phyloP scores from a whole-genome alignment of 2,329 filamentous ascomycete genomes.

The Hymenoscyphus fraxineus region DNA sequence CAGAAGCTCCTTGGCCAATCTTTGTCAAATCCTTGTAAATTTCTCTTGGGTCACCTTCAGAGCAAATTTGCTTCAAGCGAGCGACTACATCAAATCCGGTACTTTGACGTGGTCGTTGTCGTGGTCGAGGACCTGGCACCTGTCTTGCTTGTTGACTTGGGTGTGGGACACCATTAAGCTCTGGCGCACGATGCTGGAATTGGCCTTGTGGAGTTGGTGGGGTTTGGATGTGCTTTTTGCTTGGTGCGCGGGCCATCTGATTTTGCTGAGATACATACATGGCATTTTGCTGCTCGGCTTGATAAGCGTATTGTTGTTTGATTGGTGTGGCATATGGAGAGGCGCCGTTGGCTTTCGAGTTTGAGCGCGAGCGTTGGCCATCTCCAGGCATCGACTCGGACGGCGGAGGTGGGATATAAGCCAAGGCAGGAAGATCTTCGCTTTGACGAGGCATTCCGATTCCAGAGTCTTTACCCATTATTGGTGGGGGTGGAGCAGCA shows the following conservation, averaged over 20 bases:
- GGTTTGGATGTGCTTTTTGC: constrained; percentile 58
- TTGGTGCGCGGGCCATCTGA: constrained; percentile 68
- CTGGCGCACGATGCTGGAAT: constrained; percentile 37
- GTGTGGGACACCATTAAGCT: constrained; percentile 39
- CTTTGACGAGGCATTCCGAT: constrained; percentile 55
- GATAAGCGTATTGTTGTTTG: constrained; percentile 45
- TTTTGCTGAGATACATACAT: constrained; percentile 65
- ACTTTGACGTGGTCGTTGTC: constrained; percentile 75
- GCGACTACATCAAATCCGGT: constrained; percentile 77
- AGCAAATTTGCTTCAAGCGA: constrained; percentile 84
- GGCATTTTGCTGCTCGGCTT: constrained; percentile 76
- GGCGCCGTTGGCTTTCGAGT: constrained; percentile 57
- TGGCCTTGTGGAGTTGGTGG: constrained; percentile 52
- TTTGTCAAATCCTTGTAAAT: constrained; percentile 87
- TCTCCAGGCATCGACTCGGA: constrained; percentile 54
- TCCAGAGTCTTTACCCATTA: constrained; percentile 58
- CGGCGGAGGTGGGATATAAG: constrained; percentile 33
- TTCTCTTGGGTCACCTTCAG: constrained; percentile 80
- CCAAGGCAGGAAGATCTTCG: constrained; percentile 47
- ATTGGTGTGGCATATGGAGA: constrained; percentile 33
- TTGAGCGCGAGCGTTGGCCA: constrained; percentile 62
- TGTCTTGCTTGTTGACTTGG: constrained; percentile 33
- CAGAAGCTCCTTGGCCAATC: constrained; percentile 95
- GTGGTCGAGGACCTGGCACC: constrained; percentile 60
- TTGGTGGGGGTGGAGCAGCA: constrained; percentile 53